phyloP scores from a whole-genome alignment of 805 yeast genomes.

The Nakazawaea ishiwadae region DNA sequence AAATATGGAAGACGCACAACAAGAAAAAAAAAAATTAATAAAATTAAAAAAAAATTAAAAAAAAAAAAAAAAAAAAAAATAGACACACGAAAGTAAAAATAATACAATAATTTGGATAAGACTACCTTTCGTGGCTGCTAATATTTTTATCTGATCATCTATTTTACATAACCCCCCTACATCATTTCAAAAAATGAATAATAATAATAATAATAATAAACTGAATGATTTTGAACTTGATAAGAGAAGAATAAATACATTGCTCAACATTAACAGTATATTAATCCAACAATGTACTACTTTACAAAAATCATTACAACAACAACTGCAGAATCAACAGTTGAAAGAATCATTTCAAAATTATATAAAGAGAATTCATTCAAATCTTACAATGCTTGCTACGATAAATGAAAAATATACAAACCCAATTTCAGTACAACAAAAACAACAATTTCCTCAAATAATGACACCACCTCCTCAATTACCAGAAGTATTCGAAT shows the following conservation, averaged over 20 bases:
- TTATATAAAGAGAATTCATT: slow-evolving; percentile 31
- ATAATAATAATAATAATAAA: not conserved
- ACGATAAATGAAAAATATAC: slow-evolving; percentile 32
- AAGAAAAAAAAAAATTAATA: too few relatives aligned
- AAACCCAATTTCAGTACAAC: slow-evolving; percentile 19
- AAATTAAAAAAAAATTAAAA: too few relatives aligned
- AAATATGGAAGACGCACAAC: too few relatives aligned
- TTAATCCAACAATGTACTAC: slow-evolving; percentile 26
- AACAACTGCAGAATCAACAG: slow-evolving; percentile 15
- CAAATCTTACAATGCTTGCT: slow-evolving; percentile 30
- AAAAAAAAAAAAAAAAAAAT: too few relatives aligned
- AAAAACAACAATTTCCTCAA: slow-evolving; percentile 36
- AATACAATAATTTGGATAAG: too few relatives aligned
- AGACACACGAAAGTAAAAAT: too few relatives aligned
- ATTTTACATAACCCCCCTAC: too few relatives aligned
- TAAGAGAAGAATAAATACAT: slow-evolving; percentile 28
- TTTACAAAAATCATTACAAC: slow-evolving; percentile 21
- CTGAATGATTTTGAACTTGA: slow-evolving; percentile 20
- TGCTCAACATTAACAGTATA: slow-evolving; percentile 30
- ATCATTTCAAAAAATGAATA: too few relatives aligned
- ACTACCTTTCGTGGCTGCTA: too few relatives aligned
- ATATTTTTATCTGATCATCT: too few relatives aligned
- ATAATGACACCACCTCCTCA: slow-evolving; percentile 52
- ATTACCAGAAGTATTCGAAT: slow-evolving; percentile 45
- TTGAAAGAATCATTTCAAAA: slow-evolving; percentile 26